Conservation (phyloP, 495 filamentous ascomycete species). For the Penicilliopsis zonata region DNA sequence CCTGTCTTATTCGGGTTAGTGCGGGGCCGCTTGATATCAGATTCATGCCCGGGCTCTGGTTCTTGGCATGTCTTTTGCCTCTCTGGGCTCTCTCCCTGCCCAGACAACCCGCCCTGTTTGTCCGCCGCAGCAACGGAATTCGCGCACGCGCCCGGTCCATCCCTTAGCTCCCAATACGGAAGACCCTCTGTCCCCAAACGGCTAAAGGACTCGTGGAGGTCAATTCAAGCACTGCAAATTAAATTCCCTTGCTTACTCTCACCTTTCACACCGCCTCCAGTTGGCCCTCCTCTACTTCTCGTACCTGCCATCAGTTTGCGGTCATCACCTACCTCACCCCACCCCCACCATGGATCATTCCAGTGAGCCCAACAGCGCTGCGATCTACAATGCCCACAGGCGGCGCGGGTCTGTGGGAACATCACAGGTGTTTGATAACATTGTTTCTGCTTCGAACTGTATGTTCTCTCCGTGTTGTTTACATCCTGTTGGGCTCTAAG, state of each 20-base stretch:
- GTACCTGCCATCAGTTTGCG: constrained; percentile 4
- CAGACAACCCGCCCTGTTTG: no score
- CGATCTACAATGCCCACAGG: constrained; percentile 36
- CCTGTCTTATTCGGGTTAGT: constrained; percentile 29
- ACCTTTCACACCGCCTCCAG: no score
- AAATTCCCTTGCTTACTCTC: no score
- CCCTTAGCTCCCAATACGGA: no score
- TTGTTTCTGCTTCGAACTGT: constrained; percentile 96
- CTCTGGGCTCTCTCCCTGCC: no score
- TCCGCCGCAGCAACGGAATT: no score
- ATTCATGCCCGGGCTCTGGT: constrained; percentile 15
- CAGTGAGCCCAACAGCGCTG: constrained; percentile 33
- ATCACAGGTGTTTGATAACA: constrained; percentile 81
- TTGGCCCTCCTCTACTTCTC: constrained; percentile 3
- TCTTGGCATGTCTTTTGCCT: constrained; percentile 6
- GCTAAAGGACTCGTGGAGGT: no score
- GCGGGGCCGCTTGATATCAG: constrained; percentile 38
- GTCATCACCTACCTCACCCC: constrained; percentile 4
- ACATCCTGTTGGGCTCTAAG: no score
- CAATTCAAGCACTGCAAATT: no score
- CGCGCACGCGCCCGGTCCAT: no score
- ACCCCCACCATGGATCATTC: constrained; percentile 21
- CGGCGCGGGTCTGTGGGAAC: constrained; percentile 60
- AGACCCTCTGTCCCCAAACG: no score
- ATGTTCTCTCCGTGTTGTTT: constrained; percentile 14